Evolutionary conservation across 1,284 basidiomycete genomes (phyloP), one percentile per base, ranked within the genome.

Genomic region (Tylopilus sp.): DNA sequence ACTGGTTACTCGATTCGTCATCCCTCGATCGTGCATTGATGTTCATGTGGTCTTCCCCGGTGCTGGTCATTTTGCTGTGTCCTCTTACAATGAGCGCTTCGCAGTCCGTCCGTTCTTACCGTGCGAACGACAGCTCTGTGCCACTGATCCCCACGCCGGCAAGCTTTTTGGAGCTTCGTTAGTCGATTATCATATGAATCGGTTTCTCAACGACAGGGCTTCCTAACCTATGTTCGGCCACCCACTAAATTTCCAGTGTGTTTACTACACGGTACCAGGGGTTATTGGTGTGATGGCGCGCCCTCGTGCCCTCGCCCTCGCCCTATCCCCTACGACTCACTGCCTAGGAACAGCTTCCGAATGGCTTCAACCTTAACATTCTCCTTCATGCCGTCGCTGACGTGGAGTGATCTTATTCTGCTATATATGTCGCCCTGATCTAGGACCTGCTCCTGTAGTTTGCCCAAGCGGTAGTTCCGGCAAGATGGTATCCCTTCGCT

Each of bases 401-500:
- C 52, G 8, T 57, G 13, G 41, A 36, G n/a, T 29, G 47, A 49
- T 49, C 18, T 44, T 32, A 41, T 41, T 60, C 38, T 41, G 7
- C 49, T 67, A 74, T 72, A 78, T 68, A 76, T 68, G 67, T 49
- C 19, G 44, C 26, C 59, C 52, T 55, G 26, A 44, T 39, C 53
- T 60, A 44, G 32, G 24, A 59, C 58, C 53, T 47, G 44, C 59
- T 56, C 61, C 62, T 49, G 2, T 64, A 65, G 29, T 63, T 61
- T 61, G 24, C 36, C 36, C 47, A 10, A 56, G 53, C 41, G 49
- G 29, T 65, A 57, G 4, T 51, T 47, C 56, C n/a, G 33, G 19
- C 24, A n/a, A 61, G 22, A 74, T 78, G 71, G 58, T 79, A 29
- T 67, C 68, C 53, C 36, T 78, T 9, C 58, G 29, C 58, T 61